Evolutionary conservation across 192 early-diverging fungal genomes (phyloP).

Genomic region (Entophlyctis luteolus): DNA sequence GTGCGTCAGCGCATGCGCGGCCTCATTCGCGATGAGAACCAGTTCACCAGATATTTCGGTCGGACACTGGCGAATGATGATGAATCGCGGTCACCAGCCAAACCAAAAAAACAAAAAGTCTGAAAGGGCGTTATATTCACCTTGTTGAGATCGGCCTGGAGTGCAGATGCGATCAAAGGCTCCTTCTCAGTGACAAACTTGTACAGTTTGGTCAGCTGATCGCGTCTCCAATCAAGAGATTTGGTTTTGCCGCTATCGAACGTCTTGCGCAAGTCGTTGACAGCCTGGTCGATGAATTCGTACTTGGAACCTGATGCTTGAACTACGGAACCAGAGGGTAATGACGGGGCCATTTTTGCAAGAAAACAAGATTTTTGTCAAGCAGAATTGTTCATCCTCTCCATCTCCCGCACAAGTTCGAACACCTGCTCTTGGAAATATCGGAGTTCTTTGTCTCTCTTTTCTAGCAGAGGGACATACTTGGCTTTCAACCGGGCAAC

Average conservation of each 20-base stretch:
- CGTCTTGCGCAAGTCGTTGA: constrained; percentile 25
- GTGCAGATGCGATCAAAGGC: not conserved
- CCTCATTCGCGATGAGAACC: constrained; percentile 34
- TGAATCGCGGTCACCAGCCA: not conserved
- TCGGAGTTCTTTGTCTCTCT: constrained; percentile 5
- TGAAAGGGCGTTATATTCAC: constrained; percentile 19
- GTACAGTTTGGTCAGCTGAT: constrained; percentile 36
- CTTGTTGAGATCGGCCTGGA: not conserved
- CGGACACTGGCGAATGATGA: no score
- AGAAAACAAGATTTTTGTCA: no score
- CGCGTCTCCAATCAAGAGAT: constrained; percentile 30
- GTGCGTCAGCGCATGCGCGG: constrained; percentile 31
- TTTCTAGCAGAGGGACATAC: constrained; percentile 7
- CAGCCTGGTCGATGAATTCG: constrained; percentile 26
- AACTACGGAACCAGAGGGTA: no score
- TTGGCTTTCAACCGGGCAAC: not conserved
- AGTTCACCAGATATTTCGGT: constrained; percentile 23
- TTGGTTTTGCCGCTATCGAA: constrained; percentile 33
- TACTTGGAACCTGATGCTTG: no score
- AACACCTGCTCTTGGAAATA: constrained; percentile 27
- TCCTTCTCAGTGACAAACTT: not conserved
- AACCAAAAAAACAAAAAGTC: constrained; percentile 8
- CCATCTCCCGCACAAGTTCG: constrained; percentile 27
- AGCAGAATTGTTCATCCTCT: constrained; percentile 14
- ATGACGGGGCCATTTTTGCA: no score